Evolutionary conservation across 2,329 filamentous ascomycete genomes (phyloP).

Genomic region (Paraphoma chrysanthemicola): DNA sequence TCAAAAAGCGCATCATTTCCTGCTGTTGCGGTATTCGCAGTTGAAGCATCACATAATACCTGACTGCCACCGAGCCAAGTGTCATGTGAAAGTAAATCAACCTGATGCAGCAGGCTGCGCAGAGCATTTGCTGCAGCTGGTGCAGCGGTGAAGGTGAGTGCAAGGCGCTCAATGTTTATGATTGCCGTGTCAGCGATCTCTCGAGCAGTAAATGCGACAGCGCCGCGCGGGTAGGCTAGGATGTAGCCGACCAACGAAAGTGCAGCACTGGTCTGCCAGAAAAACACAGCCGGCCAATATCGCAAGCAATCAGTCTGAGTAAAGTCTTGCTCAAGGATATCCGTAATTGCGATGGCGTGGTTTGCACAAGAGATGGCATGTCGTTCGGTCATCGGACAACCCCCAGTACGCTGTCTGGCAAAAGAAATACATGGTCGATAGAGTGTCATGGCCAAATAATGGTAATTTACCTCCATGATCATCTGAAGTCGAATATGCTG

Average conservation of each 20-base stretch:
- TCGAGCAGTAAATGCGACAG: constrained; percentile 37
- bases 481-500: constrained; percentile 13
- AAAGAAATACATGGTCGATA: constrained; percentile 36
- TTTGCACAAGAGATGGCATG: constrained; percentile 22
- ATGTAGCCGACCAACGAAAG: constrained; percentile 52
- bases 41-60: too few relatives aligned
- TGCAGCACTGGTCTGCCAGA: constrained; percentile 55
- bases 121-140: constrained; percentile 43
- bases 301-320: constrained; percentile 13
- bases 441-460: constrained; percentile 25
- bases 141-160: constrained; percentile 39
- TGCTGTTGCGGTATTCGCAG: too few relatives aligned
- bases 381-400: constrained; percentile 1
- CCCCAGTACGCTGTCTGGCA: background rate
- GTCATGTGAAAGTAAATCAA: constrained; percentile 24
- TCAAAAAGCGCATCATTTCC: too few relatives aligned
- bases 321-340: constrained; percentile 25
- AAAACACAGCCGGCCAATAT: constrained; percentile 51
- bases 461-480: constrained; percentile 36
- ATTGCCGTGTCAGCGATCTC: constrained; percentile 46
- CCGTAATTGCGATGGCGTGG: constrained; percentile 27
- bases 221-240: constrained; percentile 46
- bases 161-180: constrained; percentile 47
- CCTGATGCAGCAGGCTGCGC: constrained; percentile 38
- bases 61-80: background rate